Conservation (phyloP, 1,284 basidiomycete genomes). For the Fistulinella staudtii region DNA sequence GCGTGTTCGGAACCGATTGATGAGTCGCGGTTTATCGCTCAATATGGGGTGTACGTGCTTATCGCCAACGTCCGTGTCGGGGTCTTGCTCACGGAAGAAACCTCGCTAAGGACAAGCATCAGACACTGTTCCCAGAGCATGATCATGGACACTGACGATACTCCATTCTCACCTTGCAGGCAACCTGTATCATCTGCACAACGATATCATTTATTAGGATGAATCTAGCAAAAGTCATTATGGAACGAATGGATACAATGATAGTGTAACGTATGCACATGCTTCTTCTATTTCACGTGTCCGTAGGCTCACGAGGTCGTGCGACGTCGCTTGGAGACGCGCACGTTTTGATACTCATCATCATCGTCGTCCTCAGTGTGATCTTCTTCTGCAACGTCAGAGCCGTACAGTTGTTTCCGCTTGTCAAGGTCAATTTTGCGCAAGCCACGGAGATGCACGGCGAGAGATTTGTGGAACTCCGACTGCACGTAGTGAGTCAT, state of each 20-base stretch:
- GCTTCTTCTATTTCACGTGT: slow-evolving; percentile 20
- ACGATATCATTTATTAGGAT: slow-evolving; percentile 24
- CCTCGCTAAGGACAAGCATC: too few species aligned
- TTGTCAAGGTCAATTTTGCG: slow-evolving; percentile 54
- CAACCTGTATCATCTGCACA: slow-evolving; percentile 16
- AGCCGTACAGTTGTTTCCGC: slow-evolving; percentile 43
- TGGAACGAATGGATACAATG: slow-evolving; percentile 25
- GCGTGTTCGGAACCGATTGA: too few species aligned
- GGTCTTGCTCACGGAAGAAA: too few species aligned
- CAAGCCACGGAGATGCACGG: slow-evolving; percentile 50
- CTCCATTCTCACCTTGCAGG: neutral
- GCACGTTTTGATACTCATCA: slow-evolving; percentile 37
- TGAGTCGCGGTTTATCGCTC: too few species aligned
- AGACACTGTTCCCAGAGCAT: too few species aligned
- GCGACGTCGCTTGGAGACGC: slow-evolving; percentile 32
- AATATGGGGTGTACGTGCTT: too few species aligned
- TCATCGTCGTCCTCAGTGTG: slow-evolving; percentile 49
- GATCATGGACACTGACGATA: too few species aligned
- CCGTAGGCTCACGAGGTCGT: slow-evolving; percentile 20
- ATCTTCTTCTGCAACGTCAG: slow-evolving; percentile 41
- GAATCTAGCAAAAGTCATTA: slow-evolving; percentile 31
- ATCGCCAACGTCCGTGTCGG: too few species aligned
- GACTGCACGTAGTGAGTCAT: slow-evolving; percentile 39
- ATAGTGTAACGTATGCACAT: slow-evolving; percentile 26
- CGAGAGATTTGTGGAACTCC: slow-evolving; percentile 61